Evolutionary conservation across 768 basidiomycete species (phyloP).

Genomic region (Rhodotorula graminis): DNA sequence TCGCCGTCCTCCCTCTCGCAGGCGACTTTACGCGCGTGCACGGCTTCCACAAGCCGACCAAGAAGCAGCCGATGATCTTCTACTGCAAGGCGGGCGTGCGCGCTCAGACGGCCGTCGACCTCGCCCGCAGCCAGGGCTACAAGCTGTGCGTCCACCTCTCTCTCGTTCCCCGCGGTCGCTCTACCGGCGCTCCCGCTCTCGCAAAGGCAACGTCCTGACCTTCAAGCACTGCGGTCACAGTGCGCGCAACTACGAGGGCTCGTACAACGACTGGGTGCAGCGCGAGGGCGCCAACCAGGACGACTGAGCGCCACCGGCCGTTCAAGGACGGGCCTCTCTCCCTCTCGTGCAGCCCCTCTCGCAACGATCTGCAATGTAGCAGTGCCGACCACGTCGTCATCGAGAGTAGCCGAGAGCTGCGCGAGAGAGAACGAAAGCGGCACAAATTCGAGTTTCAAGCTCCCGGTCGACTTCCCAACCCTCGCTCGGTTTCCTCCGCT

Average conservation of each 20-base stretch:
- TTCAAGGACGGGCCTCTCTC: too few relatives aligned
- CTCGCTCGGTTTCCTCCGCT: too few relatives aligned
- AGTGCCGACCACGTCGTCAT: not conserved
- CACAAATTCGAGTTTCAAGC: too few relatives aligned
- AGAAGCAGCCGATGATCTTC: conserved; percentile 71
- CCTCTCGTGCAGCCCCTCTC: not conserved
- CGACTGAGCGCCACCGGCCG: conserved; percentile 31
- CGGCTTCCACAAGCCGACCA: conserved; percentile 69
- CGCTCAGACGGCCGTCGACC: conserved; percentile 72
- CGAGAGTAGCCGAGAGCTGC: too few relatives aligned
- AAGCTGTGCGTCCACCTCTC: conserved; percentile 57
- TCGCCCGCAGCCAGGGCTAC: conserved; percentile 74
- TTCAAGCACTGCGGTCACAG: too few relatives aligned
- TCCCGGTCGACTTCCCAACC: too few relatives aligned
- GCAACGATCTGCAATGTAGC: not conserved
- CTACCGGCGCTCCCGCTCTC: not conserved
- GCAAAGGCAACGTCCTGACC: not conserved
- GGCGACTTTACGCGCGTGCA: conserved; percentile 60
- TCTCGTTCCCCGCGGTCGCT: not conserved
- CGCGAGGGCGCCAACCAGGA: conserved; percentile 47
- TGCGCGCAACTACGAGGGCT: conserved; percentile 71
- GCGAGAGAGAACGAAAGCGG: too few relatives aligned
- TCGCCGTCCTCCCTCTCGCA: conserved; percentile 14
- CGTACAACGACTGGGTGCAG: conserved; percentile 79
- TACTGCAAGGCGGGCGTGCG: conserved; percentile 87